phyloP scores from a whole-genome alignment of 768 basidiomycete genomes.

The Pilatotrama ljubarskyi region DNA sequence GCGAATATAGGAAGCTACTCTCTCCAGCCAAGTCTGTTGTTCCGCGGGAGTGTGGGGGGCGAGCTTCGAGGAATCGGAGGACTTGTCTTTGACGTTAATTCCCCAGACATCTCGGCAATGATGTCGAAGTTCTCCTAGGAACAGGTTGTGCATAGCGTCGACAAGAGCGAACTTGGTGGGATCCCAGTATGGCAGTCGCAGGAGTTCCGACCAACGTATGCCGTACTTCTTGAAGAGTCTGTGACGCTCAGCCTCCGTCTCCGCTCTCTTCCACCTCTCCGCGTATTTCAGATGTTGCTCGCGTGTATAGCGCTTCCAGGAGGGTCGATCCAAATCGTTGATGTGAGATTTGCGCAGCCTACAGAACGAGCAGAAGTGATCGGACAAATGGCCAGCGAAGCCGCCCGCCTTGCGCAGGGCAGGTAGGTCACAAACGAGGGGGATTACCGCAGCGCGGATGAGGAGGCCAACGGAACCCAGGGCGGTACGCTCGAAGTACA shows the following conservation, averaged over 20 bases:
- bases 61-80: background rate
- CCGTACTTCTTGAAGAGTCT: constrained; percentile 21
- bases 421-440: too few species aligned
- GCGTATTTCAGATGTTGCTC: background rate
- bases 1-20: background rate
- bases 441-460: too few species aligned
- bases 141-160: constrained; percentile 33
- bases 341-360: too few species aligned
- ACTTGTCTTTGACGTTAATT: too few species aligned
- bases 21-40: background rate
- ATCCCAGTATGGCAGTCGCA: constrained; percentile 31
- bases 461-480: too few species aligned
- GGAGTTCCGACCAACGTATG: constrained; percentile 26
- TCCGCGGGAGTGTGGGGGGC: background rate
- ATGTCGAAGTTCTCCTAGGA: constrained; percentile 8
- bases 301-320: too few species aligned
- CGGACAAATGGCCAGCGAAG: too few species aligned
- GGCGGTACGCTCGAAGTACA: too few species aligned
- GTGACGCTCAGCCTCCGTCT: background rate
- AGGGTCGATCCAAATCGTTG: too few species aligned
- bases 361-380: too few species aligned
- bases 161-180: constrained; percentile 19
- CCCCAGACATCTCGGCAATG: too few species aligned
- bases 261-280: constrained; percentile 19
- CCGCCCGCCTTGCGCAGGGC: too few species aligned